phyloP scores from a whole-genome alignment of 2,329 filamentous ascomycete genomes.

The Curvularia sp. region DNA sequence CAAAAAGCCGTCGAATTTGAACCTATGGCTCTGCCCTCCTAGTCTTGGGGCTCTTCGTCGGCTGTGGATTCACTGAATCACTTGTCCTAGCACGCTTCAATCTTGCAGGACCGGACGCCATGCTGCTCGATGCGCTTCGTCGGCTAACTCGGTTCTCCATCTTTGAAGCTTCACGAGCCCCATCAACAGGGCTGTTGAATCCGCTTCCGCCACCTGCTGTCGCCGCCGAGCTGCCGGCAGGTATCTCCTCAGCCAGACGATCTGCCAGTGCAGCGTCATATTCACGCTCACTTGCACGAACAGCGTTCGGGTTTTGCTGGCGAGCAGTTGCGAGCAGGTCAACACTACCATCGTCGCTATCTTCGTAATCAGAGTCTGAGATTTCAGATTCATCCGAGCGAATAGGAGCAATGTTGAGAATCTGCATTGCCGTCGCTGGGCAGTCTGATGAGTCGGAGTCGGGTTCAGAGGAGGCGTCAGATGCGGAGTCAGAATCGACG shows the following conservation, averaged over 20 bases:
- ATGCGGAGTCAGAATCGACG: conserved; percentile 48
- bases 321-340: conserved; percentile 57
- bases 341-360: conserved; percentile 50
- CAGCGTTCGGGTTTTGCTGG: conserved; percentile 52
- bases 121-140: conserved; percentile 25
- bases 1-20: not conserved
- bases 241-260: conserved; percentile 58
- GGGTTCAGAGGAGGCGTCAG: conserved; percentile 45
- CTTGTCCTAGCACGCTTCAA: conserved; percentile 30
- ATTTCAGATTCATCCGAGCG: conserved; percentile 14
- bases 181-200: conserved; percentile 51
- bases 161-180: not conserved
- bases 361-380: conserved; percentile 33
- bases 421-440: conserved; percentile 37
- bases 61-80: conserved; percentile 7
- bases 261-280: conserved; percentile 58
- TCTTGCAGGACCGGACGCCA: conserved; percentile 18
- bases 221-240: conserved; percentile 58
- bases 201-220: conserved; percentile 59
- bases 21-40: not conserved
- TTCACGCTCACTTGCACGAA: conserved; percentile 54
- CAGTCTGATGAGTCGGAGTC: conserved; percentile 22
- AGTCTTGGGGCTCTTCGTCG: conserved; percentile 13
- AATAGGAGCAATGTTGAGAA: conserved; percentile 37
- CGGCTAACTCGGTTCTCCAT: conserved; percentile 1